phyloP scores from a whole-genome alignment of 2,329 filamentous ascomycete species.

The Neonectria sp. region DNA sequence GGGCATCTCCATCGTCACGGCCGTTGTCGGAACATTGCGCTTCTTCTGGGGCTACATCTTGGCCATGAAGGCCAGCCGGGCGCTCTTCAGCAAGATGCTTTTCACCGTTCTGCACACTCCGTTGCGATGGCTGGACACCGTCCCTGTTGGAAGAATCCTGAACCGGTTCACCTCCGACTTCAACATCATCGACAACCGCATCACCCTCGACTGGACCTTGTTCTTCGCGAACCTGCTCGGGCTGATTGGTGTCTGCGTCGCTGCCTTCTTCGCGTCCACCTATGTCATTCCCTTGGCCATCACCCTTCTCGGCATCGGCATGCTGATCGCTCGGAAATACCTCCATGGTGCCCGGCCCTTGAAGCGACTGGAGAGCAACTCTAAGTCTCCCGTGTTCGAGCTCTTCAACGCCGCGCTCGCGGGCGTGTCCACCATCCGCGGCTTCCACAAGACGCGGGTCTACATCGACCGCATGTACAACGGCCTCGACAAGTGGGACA shows the following conservation, averaged over 20 bases:
- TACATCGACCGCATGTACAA: slow-evolving; percentile 80
- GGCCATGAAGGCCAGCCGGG: slow-evolving; percentile 78
- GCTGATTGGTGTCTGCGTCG: slow-evolving; percentile 76
- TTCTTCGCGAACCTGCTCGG: slow-evolving; percentile 73
- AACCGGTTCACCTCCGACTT: slow-evolving; percentile 88
- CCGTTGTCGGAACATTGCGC: slow-evolving; percentile 72
- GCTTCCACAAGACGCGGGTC: slow-evolving; percentile 77
- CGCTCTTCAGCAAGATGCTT: slow-evolving; percentile 77
- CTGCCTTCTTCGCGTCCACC: slow-evolving; percentile 77
- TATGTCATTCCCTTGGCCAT: slow-evolving; percentile 75
- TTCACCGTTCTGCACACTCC: slow-evolving; percentile 79
- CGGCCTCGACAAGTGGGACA: slow-evolving; percentile 77
- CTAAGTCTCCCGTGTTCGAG: slow-evolving; percentile 86
- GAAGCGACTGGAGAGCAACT: slow-evolving; percentile 83
- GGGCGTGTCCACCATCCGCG: slow-evolving; percentile 82
- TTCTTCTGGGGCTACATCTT: slow-evolving; percentile 76
- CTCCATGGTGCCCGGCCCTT: slow-evolving; percentile 80
- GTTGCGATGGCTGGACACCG: slow-evolving; percentile 85
- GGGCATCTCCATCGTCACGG: slow-evolving; percentile 74
- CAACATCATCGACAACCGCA: slow-evolving; percentile 77
- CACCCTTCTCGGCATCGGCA: slow-evolving; percentile 70
- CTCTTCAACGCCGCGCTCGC: slow-evolving; percentile 81
- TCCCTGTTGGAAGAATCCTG: slow-evolving; percentile 81
- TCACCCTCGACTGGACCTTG: slow-evolving; percentile 75
- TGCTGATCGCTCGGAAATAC: slow-evolving; percentile 73